Percentiles rank a stretch among this genome's conserved stretches.
phyloP scores from a whole-genome alignment of 768 basidiomycete species.

The Agaricus sinodeliciosus region DNA sequence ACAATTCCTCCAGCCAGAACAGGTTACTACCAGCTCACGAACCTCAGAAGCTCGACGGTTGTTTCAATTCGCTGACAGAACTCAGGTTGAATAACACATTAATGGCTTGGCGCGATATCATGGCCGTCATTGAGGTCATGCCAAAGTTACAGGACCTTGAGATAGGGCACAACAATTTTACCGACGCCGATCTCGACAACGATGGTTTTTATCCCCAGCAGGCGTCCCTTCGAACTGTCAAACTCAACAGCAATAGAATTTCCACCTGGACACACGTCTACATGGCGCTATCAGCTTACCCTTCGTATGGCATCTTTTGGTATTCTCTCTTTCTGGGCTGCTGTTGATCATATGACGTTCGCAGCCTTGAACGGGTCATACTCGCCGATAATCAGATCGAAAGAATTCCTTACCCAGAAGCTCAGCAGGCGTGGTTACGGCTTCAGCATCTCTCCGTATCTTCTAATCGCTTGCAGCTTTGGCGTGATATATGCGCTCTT shows the following conservation, averaged over 20 bases:
- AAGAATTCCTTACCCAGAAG: constrained; percentile 36
- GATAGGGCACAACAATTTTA: constrained; percentile 63
- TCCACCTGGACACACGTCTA: constrained; percentile 48
- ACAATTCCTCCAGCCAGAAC: constrained; percentile 47
- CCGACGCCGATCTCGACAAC: constrained; percentile 22
- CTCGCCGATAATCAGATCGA: constrained; percentile 57
- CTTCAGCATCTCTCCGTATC: constrained; percentile 61
- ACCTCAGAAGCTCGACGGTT: constrained; percentile 22
- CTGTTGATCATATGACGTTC: constrained; percentile 15
- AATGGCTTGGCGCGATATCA: constrained; percentile 65
- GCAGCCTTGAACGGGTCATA: constrained; percentile 59
- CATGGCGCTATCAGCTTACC: constrained; percentile 34
- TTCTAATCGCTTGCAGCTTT: constrained; percentile 48
- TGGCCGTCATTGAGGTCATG: constrained; percentile 43
- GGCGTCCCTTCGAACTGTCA: constrained; percentile 42
- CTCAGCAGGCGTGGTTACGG: constrained; percentile 20
- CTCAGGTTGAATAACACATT: constrained; percentile 72
- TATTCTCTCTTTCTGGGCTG: constrained; percentile 6
- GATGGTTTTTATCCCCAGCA: constrained; percentile 12
- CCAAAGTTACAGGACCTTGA: constrained; percentile 51
- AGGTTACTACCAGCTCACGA: constrained; percentile 44
- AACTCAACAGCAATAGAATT: constrained; percentile 66
- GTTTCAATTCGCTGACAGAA: constrained; percentile 51
- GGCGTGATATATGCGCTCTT: constrained; percentile 62
- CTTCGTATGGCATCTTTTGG: constrained; percentile 32